Conservation (phyloP, 2,329 filamentous ascomycete genomes). For the Fusarium fracticaudum region DNA sequence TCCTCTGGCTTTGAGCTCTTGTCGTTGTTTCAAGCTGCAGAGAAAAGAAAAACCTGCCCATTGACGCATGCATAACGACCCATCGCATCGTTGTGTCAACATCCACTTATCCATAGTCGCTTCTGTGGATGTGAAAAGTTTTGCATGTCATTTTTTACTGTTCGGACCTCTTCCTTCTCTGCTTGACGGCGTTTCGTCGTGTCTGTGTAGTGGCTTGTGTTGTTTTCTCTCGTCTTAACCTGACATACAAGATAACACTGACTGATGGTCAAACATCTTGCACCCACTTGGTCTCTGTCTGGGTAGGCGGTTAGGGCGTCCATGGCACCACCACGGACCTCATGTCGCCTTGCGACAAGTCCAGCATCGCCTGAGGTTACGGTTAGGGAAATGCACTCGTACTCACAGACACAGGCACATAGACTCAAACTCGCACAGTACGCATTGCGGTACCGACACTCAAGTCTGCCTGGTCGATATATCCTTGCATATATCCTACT, state of each 20-base stretch:
- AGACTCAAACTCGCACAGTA: slow-evolving; percentile 25
- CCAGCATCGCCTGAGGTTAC: slow-evolving; percentile 40
- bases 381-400: slow-evolving; percentile 24
- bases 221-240: slow-evolving; percentile 11
- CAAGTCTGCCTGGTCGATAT: slow-evolving; percentile 39
- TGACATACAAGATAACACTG: slow-evolving; percentile 23
- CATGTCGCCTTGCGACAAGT: slow-evolving; percentile 38
- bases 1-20: slow-evolving; percentile 4
- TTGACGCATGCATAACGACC: slow-evolving; percentile 25
- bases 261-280: slow-evolving; percentile 25
- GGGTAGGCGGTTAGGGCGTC: slow-evolving; percentile 21
- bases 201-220: slow-evolving; percentile 6
- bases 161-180: neutral
- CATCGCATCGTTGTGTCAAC: slow-evolving; percentile 25
- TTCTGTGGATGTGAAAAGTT: slow-evolving; percentile 36
- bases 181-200: neutral
- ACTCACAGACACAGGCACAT: slow-evolving; percentile 14
- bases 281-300: slow-evolving; percentile 21
- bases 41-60: slow-evolving; percentile 5
- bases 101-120: slow-evolving; percentile 33
- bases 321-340: slow-evolving; percentile 42
- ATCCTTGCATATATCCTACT: slow-evolving; percentile 30
- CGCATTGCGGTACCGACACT: slow-evolving; percentile 24
- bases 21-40: slow-evolving; percentile 16
- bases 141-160: slow-evolving; percentile 13